Evolutionary conservation across 2,329 filamentous ascomycete species (phyloP).

Genomic region (Dactylellina cionopaga): DNA sequence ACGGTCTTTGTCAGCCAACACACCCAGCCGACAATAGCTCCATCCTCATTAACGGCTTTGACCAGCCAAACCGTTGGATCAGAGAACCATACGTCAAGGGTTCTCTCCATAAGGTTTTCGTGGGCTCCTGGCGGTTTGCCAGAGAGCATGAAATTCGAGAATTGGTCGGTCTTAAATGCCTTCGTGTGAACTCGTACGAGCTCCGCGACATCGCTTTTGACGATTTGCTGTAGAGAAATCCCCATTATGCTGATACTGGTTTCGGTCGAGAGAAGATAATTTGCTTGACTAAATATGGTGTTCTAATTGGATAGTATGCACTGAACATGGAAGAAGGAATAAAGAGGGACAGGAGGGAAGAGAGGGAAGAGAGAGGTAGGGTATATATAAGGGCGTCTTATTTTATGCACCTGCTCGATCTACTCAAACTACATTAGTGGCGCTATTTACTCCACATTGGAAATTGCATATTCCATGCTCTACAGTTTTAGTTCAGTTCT

Average conservation of each 20-base stretch:
- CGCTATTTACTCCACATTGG: too few species aligned
- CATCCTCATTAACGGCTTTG: constrained; percentile 18
- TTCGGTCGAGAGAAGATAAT: background rate
- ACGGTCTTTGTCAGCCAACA: constrained; percentile 19
- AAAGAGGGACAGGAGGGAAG: too few species aligned
- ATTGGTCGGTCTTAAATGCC: constrained; percentile 25
- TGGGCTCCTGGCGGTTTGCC: constrained; percentile 16
- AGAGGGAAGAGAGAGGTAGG: too few species aligned
- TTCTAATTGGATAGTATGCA: background rate
- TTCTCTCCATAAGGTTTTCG: constrained; percentile 16
- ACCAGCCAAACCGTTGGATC: constrained; percentile 14
- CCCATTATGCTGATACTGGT: constrained; percentile 10
- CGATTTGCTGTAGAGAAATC: constrained; percentile 10
- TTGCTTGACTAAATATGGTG: background rate
- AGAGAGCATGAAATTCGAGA: constrained; percentile 26
- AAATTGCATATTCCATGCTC: too few species aligned
- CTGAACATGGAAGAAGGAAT: background rate
- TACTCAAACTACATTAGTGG: too few species aligned
- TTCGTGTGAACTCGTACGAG: constrained; percentile 17
- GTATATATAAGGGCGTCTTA: too few species aligned
- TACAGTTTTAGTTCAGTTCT: too few species aligned
- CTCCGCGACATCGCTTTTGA: constrained; percentile 10
- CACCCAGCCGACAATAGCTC: constrained; percentile 12
- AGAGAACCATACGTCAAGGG: constrained; percentile 14
- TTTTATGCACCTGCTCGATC: too few species aligned